Evolutionary conservation across 352 stramenopile genomes (phyloP), one percentile per base, ranked within the genome.

Genomic region (Salisapilia sapeloensis): DNA sequence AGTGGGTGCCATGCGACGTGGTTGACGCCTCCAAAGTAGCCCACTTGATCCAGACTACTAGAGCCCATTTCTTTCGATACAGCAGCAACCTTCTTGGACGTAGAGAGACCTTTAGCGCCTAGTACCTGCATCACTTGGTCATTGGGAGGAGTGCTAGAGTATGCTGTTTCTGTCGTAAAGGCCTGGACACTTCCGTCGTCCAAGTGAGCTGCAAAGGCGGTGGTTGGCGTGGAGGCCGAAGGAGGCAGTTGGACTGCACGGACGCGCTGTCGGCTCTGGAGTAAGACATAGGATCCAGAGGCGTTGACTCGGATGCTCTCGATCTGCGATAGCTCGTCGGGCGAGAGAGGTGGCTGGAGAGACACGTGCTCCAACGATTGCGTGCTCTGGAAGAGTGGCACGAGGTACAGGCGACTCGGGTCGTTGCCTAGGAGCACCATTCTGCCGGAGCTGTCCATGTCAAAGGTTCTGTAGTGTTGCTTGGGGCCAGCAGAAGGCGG

Each of bases 1-100:
- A 83, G 55, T 14, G 69, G 60, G 27, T 87, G 69, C 72, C 72
- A 87, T 18, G 55, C 47, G 1, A 50, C 65, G 26, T 84, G 59
- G 17, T 48, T 42, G 26, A 81, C 60, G 27, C 41, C 58, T 15
- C 48, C 45, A 26, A 80, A 78, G 43, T 64, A 72, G 1, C 67
- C 67, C 14, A 84, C 47, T 17, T 62, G 32, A 13, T 60, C 57
- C 24, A 84, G 56, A 6, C 42, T 39, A 20, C 56, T 55, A 7
- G 56, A 49, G 18, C 52, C 63, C n/a, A 77, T 40, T 34, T 84
- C 60, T 5, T 52, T 50, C 9, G 67, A 80, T 23, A 80, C 40
- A 26, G 53, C 56, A 6, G 50, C 51, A 19, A 84, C 45, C 12
- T 42, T 35, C 24, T 46, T 49, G 25, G 14, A 29, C 16, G 6